Evolutionary conservation across 1,139 yeast species (phyloP), one percentile per base, ranked within the genome.

Genomic region (Sugiyamaella castrensis): DNA sequence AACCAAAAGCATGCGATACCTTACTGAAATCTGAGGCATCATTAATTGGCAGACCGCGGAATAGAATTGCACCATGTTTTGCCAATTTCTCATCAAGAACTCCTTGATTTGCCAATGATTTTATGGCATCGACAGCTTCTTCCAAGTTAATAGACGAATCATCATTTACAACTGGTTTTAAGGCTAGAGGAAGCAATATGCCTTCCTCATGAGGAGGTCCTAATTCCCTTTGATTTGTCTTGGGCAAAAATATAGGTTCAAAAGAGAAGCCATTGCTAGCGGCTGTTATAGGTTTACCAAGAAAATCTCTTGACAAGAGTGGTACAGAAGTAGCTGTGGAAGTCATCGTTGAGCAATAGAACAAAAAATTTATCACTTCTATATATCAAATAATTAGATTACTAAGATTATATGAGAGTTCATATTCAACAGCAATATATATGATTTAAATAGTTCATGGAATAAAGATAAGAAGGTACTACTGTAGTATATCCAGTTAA

Each of bases 1-100:
- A 51, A 27, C 54, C 54, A 46, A 51, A 51, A 11, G 53, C 53
- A 37, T 47, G 48, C 7, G 54, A 40, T 13, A 51, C 29, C 34
- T 42, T 39, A 40, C 48, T 41, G 40, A 51, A 51, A 16, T 51
- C 53, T 4, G 42, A 45, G 2, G 54, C 52, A 38, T 40, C 46
- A 15, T 46, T 37, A 12, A 51, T 35, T 7, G 54, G 54, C 15
- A 51, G 26, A 9, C 49, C 53, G 15, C 54, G 30, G 38, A 51
- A 49, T 7, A 51, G 37, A 31, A 51, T 32, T 2, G 54, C 46
- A 36, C 54, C 54, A 39, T 51, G 46, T 12, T 35, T 12, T 13
- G 51, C 43, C 16, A 51, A 43, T 27, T 41, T 12, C 4, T 48
- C 38, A 10, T 46, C 38, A 11, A 51, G 19, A 16, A 44, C 36